Conservation (phyloP, 1,284 basidiomycete genomes). For the Cerioporus squamosus region DNA sequence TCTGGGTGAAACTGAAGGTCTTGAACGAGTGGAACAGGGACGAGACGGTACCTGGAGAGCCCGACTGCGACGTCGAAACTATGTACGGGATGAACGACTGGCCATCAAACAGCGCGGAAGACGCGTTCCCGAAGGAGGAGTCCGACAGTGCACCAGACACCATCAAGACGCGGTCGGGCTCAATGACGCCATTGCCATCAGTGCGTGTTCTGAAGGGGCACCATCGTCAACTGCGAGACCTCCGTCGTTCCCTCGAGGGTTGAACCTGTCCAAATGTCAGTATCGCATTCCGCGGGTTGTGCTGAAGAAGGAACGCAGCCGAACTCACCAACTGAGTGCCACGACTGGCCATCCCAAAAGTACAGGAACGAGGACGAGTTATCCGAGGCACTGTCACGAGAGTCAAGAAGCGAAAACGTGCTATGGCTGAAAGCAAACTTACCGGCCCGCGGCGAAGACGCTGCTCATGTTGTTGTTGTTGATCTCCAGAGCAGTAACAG, state of each 20-base stretch:
- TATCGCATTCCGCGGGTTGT: too few species aligned
- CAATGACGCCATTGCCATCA: conserved; percentile 70
- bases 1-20: conserved; percentile 75
- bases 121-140: conserved; percentile 76
- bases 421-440: conserved; percentile 30
- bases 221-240: conserved; percentile 87
- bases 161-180: conserved; percentile 89
- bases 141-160: conserved; percentile 84
- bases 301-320: background rate
- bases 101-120: conserved; percentile 90
- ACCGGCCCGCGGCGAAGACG: conserved; percentile 91
- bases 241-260: conserved; percentile 57
- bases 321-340: conserved; percentile 66
- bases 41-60: conserved; percentile 74
- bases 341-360: conserved; percentile 82
- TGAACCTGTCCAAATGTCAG: conserved; percentile 45
- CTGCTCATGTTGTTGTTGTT: conserved; percentile 83
- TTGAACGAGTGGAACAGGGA: conserved; percentile 84
- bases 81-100: conserved; percentile 85
- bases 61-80: conserved; percentile 67
- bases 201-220: conserved; percentile 84
- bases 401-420: background rate
- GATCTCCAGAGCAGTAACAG: conserved; percentile 87
- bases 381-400: conserved; percentile 42
- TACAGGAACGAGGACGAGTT: conserved; percentile 73